Conservation (phyloP, 1,284 basidiomycete genomes). For the Ganoderma resinaceum region DNA sequence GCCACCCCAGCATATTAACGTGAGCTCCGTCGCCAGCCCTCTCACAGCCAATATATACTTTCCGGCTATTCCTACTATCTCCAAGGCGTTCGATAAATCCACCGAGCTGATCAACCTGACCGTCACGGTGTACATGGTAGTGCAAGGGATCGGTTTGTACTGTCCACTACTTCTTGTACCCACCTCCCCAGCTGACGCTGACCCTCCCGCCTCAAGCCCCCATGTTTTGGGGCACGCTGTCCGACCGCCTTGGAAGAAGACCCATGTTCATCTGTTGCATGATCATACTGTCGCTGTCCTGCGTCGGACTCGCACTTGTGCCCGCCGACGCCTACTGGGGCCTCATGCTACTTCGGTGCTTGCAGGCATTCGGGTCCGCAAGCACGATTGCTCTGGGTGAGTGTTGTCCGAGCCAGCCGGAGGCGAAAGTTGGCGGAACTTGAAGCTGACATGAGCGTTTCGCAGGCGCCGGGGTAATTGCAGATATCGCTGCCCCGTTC, state of each 20-base stretch:
- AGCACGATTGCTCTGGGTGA: slow-evolving; percentile 51
- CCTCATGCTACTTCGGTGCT: slow-evolving; percentile 53
- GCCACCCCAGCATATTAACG: background rate
- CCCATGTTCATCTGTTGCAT: slow-evolving; percentile 54
- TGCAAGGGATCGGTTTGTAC: slow-evolving; percentile 71
- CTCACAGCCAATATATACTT: slow-evolving; percentile 81
- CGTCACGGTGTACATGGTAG: slow-evolving; percentile 80
- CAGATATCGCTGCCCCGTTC: slow-evolving; percentile 46
- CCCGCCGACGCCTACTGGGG: slow-evolving; percentile 56
- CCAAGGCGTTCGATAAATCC: slow-evolving; percentile 65
- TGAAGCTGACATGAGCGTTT: background rate
- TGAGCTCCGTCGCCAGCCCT: slow-evolving; percentile 50
- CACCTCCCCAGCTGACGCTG: background rate
- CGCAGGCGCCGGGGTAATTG: slow-evolving; percentile 47
- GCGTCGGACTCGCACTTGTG: slow-evolving; percentile 54
- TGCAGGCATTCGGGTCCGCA: slow-evolving; percentile 55
- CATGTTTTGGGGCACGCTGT: slow-evolving; percentile 53
- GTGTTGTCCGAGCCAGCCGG: slow-evolving; percentile 12
- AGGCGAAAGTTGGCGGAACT: background rate
- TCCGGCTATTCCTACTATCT: slow-evolving; percentile 76
- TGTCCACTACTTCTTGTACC: background rate
- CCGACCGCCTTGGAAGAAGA: slow-evolving; percentile 54
- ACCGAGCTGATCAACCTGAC: slow-evolving; percentile 78
- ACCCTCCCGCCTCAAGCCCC: slow-evolving; percentile 40
- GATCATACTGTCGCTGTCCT: slow-evolving; percentile 46